These are phyloP conservation scores for Daldinia bambusicola DNA, from an alignment of 495 filamentous ascomycete genomes.

Conservation along the genomic window DNA sequence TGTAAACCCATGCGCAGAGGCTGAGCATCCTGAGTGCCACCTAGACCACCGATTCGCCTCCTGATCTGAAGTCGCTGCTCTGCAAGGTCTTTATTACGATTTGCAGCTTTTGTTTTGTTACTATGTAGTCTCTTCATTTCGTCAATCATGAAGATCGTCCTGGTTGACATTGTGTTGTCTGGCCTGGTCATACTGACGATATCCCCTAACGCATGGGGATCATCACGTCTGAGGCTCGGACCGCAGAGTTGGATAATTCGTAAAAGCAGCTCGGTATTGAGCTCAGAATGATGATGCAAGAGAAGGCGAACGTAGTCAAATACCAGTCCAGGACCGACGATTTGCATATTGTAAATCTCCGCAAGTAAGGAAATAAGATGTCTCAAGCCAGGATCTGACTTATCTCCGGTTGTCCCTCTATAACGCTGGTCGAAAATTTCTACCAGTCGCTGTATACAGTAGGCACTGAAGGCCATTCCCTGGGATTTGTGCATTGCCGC, in stretches of 20 bases:
- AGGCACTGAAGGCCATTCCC: conserved; percentile 87
- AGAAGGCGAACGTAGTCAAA: conserved; percentile 91
- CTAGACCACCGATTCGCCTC: conserved; percentile 42
- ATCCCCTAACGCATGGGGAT: conserved; percentile 89
- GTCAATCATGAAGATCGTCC: conserved; percentile 98
- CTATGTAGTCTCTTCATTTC: conserved; percentile 94
- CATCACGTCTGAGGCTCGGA: conserved; percentile 85
- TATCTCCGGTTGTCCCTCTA: conserved; percentile 54
- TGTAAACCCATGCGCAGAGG: conserved; percentile 81
- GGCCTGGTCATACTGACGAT: conserved; percentile 84
- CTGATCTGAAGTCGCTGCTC: conserved; percentile 45
- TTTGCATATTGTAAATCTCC: conserved; percentile 89
- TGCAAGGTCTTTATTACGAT: conserved; percentile 47
- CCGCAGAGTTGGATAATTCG: conserved; percentile 84
- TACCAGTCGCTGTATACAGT: conserved; percentile 80
- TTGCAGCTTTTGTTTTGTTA: conserved; percentile 83
- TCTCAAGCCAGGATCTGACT: conserved; percentile 51
- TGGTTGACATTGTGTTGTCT: conserved; percentile 78
- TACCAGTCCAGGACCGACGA: conserved; percentile 81
- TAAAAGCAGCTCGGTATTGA: conserved; percentile 91
- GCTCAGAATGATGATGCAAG: conserved; percentile 77
- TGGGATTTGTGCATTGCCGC: conserved; percentile 86
- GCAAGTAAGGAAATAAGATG: conserved; percentile 85
- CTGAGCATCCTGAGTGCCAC: conserved; percentile 53
- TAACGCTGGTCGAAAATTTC: conserved; percentile 71